Evolutionary conservation across 1,284 basidiomycete species (phyloP), one percentile per base, ranked within the genome.

Genomic region (Kwoniella shivajii): DNA sequence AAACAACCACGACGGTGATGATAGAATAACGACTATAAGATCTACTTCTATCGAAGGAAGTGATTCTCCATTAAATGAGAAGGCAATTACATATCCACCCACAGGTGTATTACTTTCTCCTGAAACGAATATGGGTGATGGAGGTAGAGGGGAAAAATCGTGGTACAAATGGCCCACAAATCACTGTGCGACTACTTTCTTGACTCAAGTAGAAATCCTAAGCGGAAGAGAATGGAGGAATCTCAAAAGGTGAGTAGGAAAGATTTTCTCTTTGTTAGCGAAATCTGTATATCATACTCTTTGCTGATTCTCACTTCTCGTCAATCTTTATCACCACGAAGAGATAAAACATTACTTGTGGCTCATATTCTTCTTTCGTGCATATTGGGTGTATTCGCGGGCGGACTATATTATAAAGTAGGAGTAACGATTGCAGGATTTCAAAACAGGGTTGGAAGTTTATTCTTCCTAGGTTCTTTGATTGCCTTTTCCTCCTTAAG

Each of bases 391-490:
- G 85, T 90, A 2, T 90, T 92, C 68, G 65, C 71, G 82, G 90
- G 91, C 51, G 91, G 91, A 0, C 74, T 93, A 53, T 94, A 92
- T 74, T 94, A 82, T 78, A 75, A 92, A 33, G 91, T 90, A 0
- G 84, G 83, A 43, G 76, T 83, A 11, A 88, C 85, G 1, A 94
- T 95, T 57, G 88, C 90, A 22, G 92, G 92, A 0, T 95, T 95
- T 82, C 92, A 95, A 75, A 91, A 76, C 56, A 83, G 91, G 37
- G 84, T 95, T n/a, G 92, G 92, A 27, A 89, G 87, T 61, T 75
- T 94, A 46, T 94, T 95, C 81, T 95, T 94, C 84, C 74, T 94
- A 68, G 89, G 90, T 39, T 86, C 89, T 9, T 82, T 93, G 11
- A 85, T 94, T 50, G 88, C 90, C 0, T 94, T 95, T 77, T 91